Evolutionary conservation across 345 rosid species (phyloP).

Genomic region (Brassica juncea): DNA sequence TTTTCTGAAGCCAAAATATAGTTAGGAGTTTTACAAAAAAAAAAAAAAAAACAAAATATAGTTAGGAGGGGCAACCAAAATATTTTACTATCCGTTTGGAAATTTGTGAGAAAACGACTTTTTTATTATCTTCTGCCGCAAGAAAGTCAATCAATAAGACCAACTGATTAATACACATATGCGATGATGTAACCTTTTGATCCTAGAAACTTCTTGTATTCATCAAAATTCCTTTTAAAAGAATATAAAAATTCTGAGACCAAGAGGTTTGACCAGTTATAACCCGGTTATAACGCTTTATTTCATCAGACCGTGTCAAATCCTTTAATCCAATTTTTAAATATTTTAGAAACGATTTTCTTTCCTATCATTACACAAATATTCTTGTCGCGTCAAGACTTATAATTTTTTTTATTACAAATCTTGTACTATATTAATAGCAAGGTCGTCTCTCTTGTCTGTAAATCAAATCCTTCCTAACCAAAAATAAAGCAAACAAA

Average conservation of each 20-base stretch:
- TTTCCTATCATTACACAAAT: neutral
- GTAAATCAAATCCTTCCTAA: conserved; percentile 6
- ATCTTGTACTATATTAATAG: conserved; percentile 24
- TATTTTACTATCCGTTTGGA: neutral
- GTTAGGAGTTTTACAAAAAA: too few species aligned
- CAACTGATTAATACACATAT: conserved; percentile 12
- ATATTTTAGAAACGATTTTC: neutral
- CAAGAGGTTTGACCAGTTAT: conserved; percentile 23
- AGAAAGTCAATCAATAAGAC: conserved; percentile 30
- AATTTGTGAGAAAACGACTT: neutral
- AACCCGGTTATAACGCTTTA: conserved; percentile 10
- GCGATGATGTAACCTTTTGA: neutral
- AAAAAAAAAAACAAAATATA: too few species aligned
- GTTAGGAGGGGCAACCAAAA: too few species aligned
- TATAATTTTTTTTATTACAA: neutral
- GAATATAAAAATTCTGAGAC: conserved; percentile 1
- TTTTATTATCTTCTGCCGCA: neutral
- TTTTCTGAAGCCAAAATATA: too few species aligned
- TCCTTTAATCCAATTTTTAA: neutral
- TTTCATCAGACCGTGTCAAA: conserved; percentile 30
- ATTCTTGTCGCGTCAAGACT: conserved; percentile 31
- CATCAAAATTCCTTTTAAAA: neutral
- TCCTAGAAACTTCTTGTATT: conserved; percentile 29
- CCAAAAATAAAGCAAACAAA: conserved; percentile 5
- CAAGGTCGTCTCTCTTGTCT: conserved; percentile 38